Evolutionary conservation across 2,329 filamentous ascomycete species (phyloP), one percentile per base, ranked within the genome.

Genomic region (Karstenula rhodostoma): DNA sequence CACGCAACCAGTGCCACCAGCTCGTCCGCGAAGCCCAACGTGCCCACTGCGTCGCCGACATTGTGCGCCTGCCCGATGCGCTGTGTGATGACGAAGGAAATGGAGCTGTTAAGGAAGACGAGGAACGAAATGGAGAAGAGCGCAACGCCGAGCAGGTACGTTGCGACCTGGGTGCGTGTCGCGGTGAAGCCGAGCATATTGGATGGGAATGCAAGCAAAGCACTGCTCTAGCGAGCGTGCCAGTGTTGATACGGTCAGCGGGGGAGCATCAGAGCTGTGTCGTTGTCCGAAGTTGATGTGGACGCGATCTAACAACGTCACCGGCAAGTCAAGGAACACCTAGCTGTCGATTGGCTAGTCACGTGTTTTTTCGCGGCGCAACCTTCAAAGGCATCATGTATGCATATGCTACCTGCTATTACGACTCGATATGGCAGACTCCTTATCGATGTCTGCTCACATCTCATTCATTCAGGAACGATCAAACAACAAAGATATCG

Each of bases 61-160:
- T 85, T 84, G 63, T 88, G 79, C 73, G 90, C 89, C 70, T 90
- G 85, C 61, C 90, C 91, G 67, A 96, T 89, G 63, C 93, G 85
- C 77, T 94, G 90, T 62, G 91, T 94, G 62, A 96, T 88, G 60
- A 95, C 90, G 79, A 95, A 96, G 57, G 90, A 93, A 61, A 95
- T 84, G 73, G 88, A 90, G 81, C 89, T 91, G 82, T 95, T 95
- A 64, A 96, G 86, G 80, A 96, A 96, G 71, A 96, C 92, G 66
- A 96, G 89, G 81, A 95, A 95, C 57, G 90, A 90, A 73, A 96
- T 95, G 78, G 89, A 92, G 82, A 94, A 94, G 69, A 96, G 87
- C 62, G 90, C 91, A 72, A 95, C 90, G 74, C 89, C 90, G 65
- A 93, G 84, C 37, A 96, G 87, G 77, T 96, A 96, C 32, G 91